phyloP scores from a whole-genome alignment of 345 rosid species.

The Linum lewisii region DNA sequence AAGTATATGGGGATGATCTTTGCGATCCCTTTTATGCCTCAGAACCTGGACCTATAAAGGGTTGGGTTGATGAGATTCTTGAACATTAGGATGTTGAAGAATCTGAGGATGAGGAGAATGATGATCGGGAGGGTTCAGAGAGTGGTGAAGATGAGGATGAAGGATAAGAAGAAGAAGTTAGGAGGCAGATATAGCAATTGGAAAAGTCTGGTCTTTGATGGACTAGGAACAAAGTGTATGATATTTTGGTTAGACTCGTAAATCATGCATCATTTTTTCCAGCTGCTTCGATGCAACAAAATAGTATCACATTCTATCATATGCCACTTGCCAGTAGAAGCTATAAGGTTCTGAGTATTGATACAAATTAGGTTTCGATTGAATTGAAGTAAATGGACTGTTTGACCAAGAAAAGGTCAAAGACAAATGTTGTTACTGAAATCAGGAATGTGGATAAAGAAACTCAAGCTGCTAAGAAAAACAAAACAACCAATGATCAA shows the following conservation, averaged over 20 bases:
- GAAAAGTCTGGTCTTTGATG: constrained; percentile 29
- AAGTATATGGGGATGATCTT: constrained; percentile 78
- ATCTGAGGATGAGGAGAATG: constrained; percentile 46
- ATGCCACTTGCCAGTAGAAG: too few species aligned
- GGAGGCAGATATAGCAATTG: constrained; percentile 17
- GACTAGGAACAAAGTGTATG: constrained; percentile 96
- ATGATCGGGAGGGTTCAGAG: constrained; percentile 48
- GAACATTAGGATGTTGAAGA: constrained; percentile 41
- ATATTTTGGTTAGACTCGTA: too few species aligned
- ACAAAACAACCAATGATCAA: constrained; percentile 19
- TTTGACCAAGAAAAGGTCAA: constrained; percentile 23
- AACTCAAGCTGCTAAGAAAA: constrained; percentile 18
- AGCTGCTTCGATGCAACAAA: too few species aligned
- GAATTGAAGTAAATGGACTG: constrained; percentile 22
- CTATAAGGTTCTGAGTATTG: too few species aligned
- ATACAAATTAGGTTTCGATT: constrained; percentile 34
- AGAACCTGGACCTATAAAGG: constrained; percentile 39
- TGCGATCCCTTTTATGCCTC: constrained; percentile 80
- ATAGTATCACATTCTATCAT: too few species aligned
- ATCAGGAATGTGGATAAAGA: constrained; percentile 11
- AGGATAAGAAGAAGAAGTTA: constrained; percentile 40
- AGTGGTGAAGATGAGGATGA: constrained; percentile 36
- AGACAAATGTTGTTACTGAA: constrained; percentile 23
- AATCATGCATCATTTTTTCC: too few species aligned
- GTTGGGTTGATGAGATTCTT: constrained; percentile 88